Evolutionary conservation across 495 filamentous ascomycete species (phyloP).

Genomic region (Aspergillus carlsbadensis): DNA sequence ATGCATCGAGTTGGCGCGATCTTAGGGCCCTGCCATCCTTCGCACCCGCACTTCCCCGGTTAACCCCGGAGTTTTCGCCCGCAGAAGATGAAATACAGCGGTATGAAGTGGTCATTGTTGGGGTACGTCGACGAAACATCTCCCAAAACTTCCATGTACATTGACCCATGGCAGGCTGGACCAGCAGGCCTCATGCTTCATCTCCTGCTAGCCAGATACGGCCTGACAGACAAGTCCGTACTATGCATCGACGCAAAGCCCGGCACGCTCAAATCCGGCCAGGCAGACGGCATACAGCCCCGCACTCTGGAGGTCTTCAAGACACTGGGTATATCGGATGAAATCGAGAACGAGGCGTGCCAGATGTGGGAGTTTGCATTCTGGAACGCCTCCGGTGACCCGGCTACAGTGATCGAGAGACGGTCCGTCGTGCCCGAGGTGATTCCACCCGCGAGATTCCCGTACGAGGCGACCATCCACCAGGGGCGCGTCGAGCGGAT

Average conservation of each 20-base stretch:
- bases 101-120: conserved; percentile 11
- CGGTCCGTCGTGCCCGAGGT: conserved; percentile 47
- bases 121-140: neutral
- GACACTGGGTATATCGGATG: conserved; percentile 32
- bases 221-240: conserved; percentile 38
- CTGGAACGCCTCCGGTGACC: conserved; percentile 47
- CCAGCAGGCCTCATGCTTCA: conserved; percentile 49
- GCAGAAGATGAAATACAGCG: conserved; percentile 12
- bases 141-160: too few species aligned
- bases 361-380: conserved; percentile 41
- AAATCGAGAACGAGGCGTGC: conserved; percentile 33
- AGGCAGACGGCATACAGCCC: conserved; percentile 62
- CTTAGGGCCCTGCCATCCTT: conserved; percentile 22
- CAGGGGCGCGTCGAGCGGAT: conserved; percentile 61
- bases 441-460: conserved; percentile 40
- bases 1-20: conserved; percentile 20
- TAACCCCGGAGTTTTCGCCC: conserved; percentile 19
- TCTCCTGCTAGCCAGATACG: conserved; percentile 45
- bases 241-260: conserved; percentile 47
- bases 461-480: conserved; percentile 56
- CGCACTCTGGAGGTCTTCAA: conserved; percentile 65
- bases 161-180: conserved; percentile 30
- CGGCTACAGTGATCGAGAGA: conserved; percentile 48
- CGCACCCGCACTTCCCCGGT: conserved; percentile 23
- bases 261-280: conserved; percentile 45